Conservation (phyloP, 495 filamentous ascomycete genomes). For the Neurospora discreta region DNA sequence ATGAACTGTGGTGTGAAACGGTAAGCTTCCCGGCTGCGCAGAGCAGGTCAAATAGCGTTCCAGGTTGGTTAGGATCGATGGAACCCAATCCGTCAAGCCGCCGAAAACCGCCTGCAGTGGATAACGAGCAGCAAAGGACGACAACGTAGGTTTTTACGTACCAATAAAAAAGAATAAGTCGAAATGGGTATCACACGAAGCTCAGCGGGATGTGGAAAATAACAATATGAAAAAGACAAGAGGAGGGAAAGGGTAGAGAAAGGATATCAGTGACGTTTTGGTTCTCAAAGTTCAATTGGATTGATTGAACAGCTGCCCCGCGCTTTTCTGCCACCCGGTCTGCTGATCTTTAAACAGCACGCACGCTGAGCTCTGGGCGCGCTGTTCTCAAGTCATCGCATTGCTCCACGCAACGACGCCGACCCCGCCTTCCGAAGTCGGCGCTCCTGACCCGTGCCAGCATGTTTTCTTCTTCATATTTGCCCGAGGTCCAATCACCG, state of each 20-base stretch:
- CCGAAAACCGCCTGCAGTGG: neutral
- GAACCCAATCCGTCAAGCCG: neutral
- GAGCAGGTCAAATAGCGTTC: neutral
- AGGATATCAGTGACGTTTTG: neutral
- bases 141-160: neutral
- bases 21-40: neutral
- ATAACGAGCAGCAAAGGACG: neutral
- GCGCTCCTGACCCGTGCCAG: neutral
- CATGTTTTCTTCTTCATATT: neutral
- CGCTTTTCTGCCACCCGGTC: conserved; percentile 1
- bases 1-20: neutral
- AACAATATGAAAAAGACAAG: neutral
- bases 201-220: neutral
- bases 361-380: conserved; percentile 5
- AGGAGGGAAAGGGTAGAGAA: neutral
- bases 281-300: neutral
- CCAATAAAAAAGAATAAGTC: neutral
- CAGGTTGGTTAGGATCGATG: no score
- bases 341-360: neutral
- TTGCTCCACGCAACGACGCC: neutral
- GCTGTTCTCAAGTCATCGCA: neutral
- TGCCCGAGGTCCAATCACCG: neutral
- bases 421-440: conserved; percentile 26
- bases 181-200: neutral
- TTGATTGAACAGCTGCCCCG: conserved; percentile 6